Conservation (phyloP, 257 asterid species). For the Salvia splendens region DNA sequence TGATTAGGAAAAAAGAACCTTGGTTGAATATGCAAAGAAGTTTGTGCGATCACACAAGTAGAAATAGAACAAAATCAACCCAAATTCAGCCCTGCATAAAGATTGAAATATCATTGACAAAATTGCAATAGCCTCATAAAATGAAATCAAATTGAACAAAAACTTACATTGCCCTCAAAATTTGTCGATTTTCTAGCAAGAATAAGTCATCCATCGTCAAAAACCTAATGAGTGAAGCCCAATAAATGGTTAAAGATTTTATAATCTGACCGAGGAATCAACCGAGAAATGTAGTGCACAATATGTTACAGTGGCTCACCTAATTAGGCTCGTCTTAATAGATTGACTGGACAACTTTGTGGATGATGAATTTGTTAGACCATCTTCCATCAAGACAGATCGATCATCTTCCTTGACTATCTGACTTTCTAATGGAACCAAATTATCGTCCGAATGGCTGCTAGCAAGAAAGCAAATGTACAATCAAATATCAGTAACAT, state of each 20-base stretch:
- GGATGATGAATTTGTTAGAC: conserved; percentile 66
- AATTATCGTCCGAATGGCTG: conserved; percentile 84
- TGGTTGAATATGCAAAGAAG: conserved; percentile 70
- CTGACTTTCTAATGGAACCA: conserved; percentile 60
- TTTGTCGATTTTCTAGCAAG: conserved; percentile 49
- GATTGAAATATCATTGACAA: conserved; percentile 29
- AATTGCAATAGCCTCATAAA: conserved; percentile 18
- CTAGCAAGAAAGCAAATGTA: conserved; percentile 30
- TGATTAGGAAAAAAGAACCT: conserved; percentile 52
- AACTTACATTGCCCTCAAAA: conserved; percentile 51
- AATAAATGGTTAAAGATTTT: conserved; percentile 4
- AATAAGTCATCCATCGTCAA: conserved; percentile 44
- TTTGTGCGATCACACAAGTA: conserved; percentile 84
- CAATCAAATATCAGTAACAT: conserved; percentile 21
- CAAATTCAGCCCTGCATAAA: conserved; percentile 76
- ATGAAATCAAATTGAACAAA: conserved; percentile 17
- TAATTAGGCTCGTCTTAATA: conserved; percentile 59
- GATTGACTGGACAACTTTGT: conserved; percentile 50
- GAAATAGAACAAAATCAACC: conserved; percentile 71
- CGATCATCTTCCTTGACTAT: conserved; percentile 73
- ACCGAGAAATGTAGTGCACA: conserved; percentile 6
- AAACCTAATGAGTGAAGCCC: conserved; percentile 36
- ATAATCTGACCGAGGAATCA: conserved; percentile 21
- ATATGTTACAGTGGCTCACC: conserved; percentile 42
- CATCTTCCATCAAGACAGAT: conserved; percentile 77